These are phyloP conservation scores for Cucurbita ficifolia DNA, from an alignment of 306 rosid species.

Conservation along the genomic window DNA sequence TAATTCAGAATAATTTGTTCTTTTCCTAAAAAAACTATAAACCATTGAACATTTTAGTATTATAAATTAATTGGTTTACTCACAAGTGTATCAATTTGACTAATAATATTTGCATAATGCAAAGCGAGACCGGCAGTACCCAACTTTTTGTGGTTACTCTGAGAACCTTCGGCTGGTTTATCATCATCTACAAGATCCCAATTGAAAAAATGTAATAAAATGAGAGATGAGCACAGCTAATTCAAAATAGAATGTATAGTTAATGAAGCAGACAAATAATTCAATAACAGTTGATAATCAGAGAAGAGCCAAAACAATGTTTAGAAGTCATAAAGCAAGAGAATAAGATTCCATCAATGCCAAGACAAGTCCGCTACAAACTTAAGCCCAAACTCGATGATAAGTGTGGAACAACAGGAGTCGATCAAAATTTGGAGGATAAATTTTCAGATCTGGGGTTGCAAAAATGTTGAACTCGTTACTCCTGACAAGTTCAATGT, in stretches of 20 bases:
- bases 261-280: background rate
- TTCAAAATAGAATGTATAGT: background rate
- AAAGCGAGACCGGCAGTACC: constrained; percentile 96
- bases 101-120: constrained; percentile 86
- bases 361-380: background rate
- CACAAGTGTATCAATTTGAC: constrained; percentile 88
- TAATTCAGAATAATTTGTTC: constrained; percentile 5
- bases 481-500: background rate
- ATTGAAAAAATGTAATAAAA: background rate
- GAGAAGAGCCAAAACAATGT: background rate
- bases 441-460: background rate
- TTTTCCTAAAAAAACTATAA: background rate
- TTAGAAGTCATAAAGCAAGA: background rate
- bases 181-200: constrained; percentile 45
- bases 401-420: background rate
- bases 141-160: constrained; percentile 42
- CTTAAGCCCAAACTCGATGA: background rate
- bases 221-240: background rate
- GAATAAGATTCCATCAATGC: background rate
- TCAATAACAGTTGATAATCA: background rate
- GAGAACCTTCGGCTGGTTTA: constrained; percentile 38
- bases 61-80: constrained; percentile 14
- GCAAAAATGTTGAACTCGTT: background rate
- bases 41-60: background rate
- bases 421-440: background rate